phyloP scores from a whole-genome alignment of 2,329 filamentous ascomycete species.

The Cladosporium sp. region DNA sequence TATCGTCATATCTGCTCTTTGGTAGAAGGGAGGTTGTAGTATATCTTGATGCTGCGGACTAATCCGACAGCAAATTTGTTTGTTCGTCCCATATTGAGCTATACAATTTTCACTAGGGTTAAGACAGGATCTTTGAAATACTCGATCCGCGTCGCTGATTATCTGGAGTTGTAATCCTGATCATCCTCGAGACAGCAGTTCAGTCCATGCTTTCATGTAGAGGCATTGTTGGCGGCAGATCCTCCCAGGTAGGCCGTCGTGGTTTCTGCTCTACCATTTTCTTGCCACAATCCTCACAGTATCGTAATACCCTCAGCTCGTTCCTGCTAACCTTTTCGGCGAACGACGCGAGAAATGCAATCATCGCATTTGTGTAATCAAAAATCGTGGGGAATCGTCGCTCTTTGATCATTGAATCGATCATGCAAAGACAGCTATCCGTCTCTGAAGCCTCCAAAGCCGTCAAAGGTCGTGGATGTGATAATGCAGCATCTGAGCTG shows the following conservation, averaged over 20 bases:
- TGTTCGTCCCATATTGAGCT: too few species aligned
- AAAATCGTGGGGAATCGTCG: background rate
- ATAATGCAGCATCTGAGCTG: background rate
- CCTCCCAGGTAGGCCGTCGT: background rate
- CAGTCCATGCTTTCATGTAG: background rate
- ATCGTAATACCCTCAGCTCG: background rate
- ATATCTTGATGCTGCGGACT: too few species aligned
- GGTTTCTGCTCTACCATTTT: constrained; percentile 9
- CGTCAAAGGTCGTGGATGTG: constrained; percentile 2
- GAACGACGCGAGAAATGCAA: constrained; percentile 1
- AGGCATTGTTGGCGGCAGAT: background rate
- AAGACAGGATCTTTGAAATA: too few species aligned
- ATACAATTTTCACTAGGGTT: too few species aligned
- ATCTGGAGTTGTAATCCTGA: background rate
- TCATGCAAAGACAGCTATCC: constrained; percentile 5
- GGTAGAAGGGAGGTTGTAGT: too few species aligned
- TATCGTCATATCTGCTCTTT: too few species aligned
- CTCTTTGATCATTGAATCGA: background rate
- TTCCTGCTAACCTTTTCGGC: constrained; percentile 4
- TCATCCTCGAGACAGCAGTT: background rate
- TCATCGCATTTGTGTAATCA: background rate
- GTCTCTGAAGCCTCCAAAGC: background rate
- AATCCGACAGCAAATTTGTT: too few species aligned
- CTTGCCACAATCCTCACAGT: constrained; percentile 1
- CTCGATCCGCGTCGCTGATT: background rate